Conservation (phyloP, 2,329 filamentous ascomycete genomes). For the Aspergillus brasiliensis region DNA sequence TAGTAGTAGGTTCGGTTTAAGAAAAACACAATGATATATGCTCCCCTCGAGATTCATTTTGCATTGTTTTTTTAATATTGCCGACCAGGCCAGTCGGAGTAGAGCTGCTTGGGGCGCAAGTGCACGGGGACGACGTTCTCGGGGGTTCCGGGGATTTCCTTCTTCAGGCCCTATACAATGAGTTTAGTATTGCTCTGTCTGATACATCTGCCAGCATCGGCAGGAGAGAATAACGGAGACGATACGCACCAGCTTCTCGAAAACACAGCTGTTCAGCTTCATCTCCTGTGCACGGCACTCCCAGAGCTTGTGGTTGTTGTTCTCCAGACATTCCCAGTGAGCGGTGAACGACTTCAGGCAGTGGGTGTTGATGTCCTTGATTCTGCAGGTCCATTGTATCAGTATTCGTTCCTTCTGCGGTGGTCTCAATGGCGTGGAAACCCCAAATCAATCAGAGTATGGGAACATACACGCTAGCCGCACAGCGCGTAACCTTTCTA, state of each 20-base stretch:
- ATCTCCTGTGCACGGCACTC: constrained; percentile 88
- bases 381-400: constrained; percentile 51
- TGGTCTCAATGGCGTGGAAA: neutral
- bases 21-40: constrained; percentile 18
- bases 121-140: constrained; percentile 72
- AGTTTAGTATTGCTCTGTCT: neutral
- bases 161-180: constrained; percentile 69
- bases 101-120: constrained; percentile 60
- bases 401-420: neutral
- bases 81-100: constrained; percentile 33
- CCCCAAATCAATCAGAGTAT: neutral
- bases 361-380: constrained; percentile 94
- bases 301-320: constrained; percentile 98
- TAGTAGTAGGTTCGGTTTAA: neutral
- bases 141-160: constrained; percentile 74
- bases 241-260: constrained; percentile 81
- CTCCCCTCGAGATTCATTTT: too few relatives aligned
- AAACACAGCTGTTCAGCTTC: constrained; percentile 92
- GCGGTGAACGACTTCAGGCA: constrained; percentile 87
- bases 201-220: neutral
- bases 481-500: constrained; percentile 93
- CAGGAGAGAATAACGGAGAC: neutral
- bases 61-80: too few relatives aligned
- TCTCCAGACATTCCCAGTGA: constrained; percentile 94
- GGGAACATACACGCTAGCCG: constrained; percentile 82